Evolutionary conservation across 805 yeast genomes (phyloP).

Genomic region (Helenozyma rhizophorensis): DNA sequence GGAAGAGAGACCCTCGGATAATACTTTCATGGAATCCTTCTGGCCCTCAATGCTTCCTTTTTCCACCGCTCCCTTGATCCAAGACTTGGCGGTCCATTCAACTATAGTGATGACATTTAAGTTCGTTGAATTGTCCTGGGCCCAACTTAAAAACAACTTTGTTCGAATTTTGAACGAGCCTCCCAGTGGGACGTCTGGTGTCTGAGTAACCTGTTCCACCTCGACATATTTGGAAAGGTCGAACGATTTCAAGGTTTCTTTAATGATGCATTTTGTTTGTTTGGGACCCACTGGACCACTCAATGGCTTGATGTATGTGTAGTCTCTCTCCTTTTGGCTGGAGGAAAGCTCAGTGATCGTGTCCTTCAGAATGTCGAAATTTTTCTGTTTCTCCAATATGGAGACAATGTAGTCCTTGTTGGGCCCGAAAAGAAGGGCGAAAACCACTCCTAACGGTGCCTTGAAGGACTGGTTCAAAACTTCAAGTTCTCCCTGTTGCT

Average conservation of each 20-base stretch:
- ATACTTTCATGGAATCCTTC: constrained; percentile 24
- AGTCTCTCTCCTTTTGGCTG: constrained; percentile 46
- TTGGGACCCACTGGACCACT: constrained; percentile 88
- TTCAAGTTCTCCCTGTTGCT: constrained; percentile 46
- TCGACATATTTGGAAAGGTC: constrained; percentile 54
- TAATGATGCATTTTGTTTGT: constrained; percentile 68
- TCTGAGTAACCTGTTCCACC: constrained; percentile 58
- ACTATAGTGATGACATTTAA: constrained; percentile 62
- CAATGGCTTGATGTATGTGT: constrained; percentile 68
- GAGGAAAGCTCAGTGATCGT: constrained; percentile 31
- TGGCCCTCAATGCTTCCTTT: constrained; percentile 82
- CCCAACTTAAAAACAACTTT: constrained; percentile 74
- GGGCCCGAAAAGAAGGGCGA: constrained; percentile 65
- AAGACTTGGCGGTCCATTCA: constrained; percentile 87
- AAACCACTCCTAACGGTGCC: constrained; percentile 78
- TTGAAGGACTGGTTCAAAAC: constrained; percentile 46
- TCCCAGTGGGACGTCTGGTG: constrained; percentile 98
- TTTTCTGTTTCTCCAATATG: constrained; percentile 29
- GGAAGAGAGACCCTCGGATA: constrained; percentile 9
- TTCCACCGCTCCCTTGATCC: constrained; percentile 89
- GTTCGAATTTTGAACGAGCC: constrained; percentile 72
- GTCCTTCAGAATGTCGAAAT: constrained; percentile 20
- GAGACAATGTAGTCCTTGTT: constrained; percentile 38
- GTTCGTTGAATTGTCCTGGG: constrained; percentile 52
- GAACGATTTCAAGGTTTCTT: constrained; percentile 53